These are phyloP conservation scores for Naganishia onofrii DNA, from an alignment of 768 basidiomycete species.

Conservation along the genomic window DNA sequence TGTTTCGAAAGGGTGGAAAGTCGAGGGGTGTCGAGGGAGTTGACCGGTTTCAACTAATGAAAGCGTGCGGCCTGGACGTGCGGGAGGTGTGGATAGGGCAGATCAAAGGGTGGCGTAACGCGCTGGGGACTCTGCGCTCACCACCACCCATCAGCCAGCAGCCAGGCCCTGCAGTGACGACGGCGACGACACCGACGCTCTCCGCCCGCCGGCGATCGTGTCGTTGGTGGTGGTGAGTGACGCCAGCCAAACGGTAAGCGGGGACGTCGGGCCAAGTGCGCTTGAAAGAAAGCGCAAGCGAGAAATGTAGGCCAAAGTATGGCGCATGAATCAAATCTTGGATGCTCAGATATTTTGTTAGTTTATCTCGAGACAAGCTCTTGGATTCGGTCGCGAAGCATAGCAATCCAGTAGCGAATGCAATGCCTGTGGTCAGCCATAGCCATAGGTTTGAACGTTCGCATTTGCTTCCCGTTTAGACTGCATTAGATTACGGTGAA, in stretches of 20 bases:
- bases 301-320: not conserved
- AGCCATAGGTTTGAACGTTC: no score
- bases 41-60: not conserved
- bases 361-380: not conserved
- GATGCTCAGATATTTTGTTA: not conserved
- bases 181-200: not conserved
- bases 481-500: no score
- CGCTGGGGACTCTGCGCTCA: not conserved
- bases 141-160: not conserved
- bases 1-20: conserved; percentile 6
- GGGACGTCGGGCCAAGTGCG: not conserved
- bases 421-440: no score
- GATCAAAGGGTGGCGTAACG: not conserved
- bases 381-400: not conserved
- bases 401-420: not conserved
- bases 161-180: not conserved
- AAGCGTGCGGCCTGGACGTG: not conserved
- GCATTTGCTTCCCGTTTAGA: no score
- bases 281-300: not conserved
- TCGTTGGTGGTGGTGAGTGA: not conserved
- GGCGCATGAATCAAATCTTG: not conserved
- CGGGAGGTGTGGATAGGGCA: not conserved
- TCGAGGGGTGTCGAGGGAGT: conserved; percentile 2
- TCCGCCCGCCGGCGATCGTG: conserved; percentile 8
- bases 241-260: not conserved